Evolutionary conservation across 495 filamentous ascomycete species (phyloP), one percentile per base, ranked within the genome.

Genomic region (Opeltia flavorubescens): DNA sequence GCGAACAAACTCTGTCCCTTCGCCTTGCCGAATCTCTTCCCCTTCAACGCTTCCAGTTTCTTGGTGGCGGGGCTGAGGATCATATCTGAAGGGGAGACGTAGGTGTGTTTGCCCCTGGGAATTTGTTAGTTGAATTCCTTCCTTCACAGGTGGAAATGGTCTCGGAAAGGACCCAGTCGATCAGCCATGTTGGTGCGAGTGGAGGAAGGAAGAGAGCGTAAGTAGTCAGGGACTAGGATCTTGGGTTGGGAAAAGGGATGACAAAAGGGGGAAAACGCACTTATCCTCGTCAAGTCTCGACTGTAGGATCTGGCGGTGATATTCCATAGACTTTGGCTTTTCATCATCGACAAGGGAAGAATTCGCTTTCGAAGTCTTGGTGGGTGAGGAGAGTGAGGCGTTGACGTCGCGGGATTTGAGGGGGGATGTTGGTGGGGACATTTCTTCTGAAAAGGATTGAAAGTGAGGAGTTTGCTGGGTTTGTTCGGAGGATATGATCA

Each of bases 51-150:
- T 44, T 70, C 81, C 55, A 95, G 65, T 66, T 95, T 95, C 65
- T 84, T 81, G n/a, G 85, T 88, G 63, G 86, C 89, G 13, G 89
- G 89, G 50, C 82, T 87, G 82, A 93, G 82, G 65, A 95, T 86
- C 60, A 77, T 82, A 58, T 95, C 89, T 9, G 85, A 91, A 0
- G 89, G 89, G n/a, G 84, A 91, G 59, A 94, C 68, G 66, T 93
- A 95, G 48, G 74, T 66, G 56, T 77, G 74, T 46, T 77, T 68
- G 41, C 63, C 55, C 20, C 68, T 70, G 35, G 21, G 1, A 12
- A 17, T 12, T 2, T 30, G 27, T 25, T 40, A 18, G 44, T 15
- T 31, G 21, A 21, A 28, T 29, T 9, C 9, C n/a, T 24, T 1
- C 4, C 23, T 43, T 11, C n/a, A n/a, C n/a, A n/a, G n/a, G n/a